Conservation (phyloP, 176 grass and related monocot genomes). For the Alopecurus myosuroides region DNA sequence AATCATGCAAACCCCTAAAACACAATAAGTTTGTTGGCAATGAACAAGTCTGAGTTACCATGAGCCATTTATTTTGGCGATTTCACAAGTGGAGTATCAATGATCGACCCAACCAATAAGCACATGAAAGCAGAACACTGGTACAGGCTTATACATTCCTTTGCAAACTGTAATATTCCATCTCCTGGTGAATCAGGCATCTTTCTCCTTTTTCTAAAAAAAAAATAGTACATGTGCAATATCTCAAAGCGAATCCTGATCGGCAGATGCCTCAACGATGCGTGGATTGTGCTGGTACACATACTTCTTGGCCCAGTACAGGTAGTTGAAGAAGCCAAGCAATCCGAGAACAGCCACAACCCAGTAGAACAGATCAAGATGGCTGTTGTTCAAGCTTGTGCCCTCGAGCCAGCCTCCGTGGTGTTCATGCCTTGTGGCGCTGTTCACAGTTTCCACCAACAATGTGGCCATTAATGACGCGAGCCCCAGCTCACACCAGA, state of each 20-base stretch:
- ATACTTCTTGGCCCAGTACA: slow-evolving; percentile 65
- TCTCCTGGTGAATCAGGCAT: not conserved
- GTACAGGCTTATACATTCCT: not conserved
- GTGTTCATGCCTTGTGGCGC: slow-evolving; percentile 33
- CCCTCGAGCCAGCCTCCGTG: slow-evolving; percentile 65
- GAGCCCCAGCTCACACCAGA: slow-evolving; percentile 51
- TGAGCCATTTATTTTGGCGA: not conserved
- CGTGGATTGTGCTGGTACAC: slow-evolving; percentile 30
- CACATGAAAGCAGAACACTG: not conserved
- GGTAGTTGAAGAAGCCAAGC: slow-evolving; percentile 53
- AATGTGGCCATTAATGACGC: slow-evolving; percentile 45
- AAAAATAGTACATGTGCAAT: not conserved
- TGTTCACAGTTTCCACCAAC: slow-evolving; percentile 40
- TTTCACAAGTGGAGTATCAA: not conserved
- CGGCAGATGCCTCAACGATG: not conserved
- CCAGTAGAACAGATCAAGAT: slow-evolving; percentile 67
- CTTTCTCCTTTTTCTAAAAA: not conserved
- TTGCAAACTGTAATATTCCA: not conserved
- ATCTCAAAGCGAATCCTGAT: not conserved
- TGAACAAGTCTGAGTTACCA: no score
- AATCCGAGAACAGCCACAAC: slow-evolving; percentile 29
- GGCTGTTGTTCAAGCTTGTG: slow-evolving; percentile 43
- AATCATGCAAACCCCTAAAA: no score
- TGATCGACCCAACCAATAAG: not conserved
- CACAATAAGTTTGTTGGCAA: no score